These are phyloP conservation scores for Termitomyces bulborhizus DNA, from an alignment of 768 basidiomycete species.

Conservation along the genomic window DNA sequence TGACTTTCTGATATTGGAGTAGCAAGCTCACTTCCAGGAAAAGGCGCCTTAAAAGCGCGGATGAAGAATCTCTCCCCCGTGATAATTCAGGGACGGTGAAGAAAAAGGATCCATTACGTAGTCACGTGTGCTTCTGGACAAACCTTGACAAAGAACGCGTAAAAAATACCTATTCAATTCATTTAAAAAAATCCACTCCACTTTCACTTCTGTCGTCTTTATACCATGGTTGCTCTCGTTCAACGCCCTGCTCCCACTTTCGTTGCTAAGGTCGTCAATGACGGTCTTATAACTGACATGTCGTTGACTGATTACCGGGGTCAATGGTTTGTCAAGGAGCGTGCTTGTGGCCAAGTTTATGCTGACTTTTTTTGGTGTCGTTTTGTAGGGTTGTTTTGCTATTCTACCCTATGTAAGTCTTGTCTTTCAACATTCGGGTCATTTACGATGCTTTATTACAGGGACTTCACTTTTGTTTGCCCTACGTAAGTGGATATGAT, in stretches of 20 bases:
- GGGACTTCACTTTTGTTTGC: conserved; percentile 87
- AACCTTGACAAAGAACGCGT: conserved; percentile 19
- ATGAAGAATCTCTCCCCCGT: no score
- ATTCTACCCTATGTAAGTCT: conserved; percentile 86
- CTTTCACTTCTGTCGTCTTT: neutral
- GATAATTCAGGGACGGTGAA: no score
- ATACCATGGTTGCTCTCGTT: conserved; percentile 51
- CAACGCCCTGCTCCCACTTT: conserved; percentile 87
- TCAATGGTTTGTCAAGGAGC: conserved; percentile 57
- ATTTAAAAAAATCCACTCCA: no score
- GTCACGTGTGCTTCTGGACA: neutral
- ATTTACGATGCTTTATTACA: conserved; percentile 20
- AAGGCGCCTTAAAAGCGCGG: no score
- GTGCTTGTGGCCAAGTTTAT: neutral
- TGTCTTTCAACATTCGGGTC: neutral
- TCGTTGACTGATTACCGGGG: conserved; percentile 70
- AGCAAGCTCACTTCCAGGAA: no score
- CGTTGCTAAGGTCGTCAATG: conserved; percentile 65
- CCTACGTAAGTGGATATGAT: conserved; percentile 51
- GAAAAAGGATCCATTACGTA: no score
- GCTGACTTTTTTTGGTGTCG: no score
- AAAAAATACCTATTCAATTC: conserved; percentile 1
- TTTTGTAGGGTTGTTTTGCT: conserved; percentile 82
- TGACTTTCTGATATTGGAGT: no score
- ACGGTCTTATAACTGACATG: conserved; percentile 72